Base-by-base conservation (phyloP, 169 alveolate species). In the Sarcocystis neurona region DNA sequence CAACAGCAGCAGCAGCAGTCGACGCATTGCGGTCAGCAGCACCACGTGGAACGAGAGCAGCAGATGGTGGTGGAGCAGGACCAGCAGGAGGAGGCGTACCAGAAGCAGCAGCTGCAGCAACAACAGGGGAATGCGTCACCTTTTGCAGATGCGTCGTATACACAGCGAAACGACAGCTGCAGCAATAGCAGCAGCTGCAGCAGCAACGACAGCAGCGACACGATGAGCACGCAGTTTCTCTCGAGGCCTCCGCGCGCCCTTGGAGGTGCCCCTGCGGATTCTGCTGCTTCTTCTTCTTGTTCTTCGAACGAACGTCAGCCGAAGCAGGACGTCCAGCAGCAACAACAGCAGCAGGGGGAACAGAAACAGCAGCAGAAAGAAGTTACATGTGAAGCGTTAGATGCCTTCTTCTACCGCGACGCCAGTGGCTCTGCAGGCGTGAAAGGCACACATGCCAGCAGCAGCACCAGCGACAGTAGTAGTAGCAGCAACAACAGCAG, bases 281-380 rank as follows among this genome's bases (percentile, higher is more conserved):
- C n/a, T n/a, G n/a, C n/a, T n/a, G n/a, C 2, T 82, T 82, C 37
- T 58, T 60, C 66, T 53, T 41, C 8, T 82, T 82, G 15, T 78
- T 63, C 30, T 82, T 82, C 47, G 47, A 60, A 30, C 79, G 60
- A 6, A 58, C 79, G 46, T 44, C 41, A 66, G 63, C 79, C 47
- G 79, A 78, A 0, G 77, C 18, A 5, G 47, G 87, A 39, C 48
- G 43, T 0, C 34, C 87, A 53, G 44, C 48, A 0, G 32, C 5
- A 56, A 84, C 50, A 0, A 20, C 68, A 4, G 77, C 34, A 0
- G 68, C 44, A 20, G 30, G 47, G 74, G 34, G 27, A 30, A 79
- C 53, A 27, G 74, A 46, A 34, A 37, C 50, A 41, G 78, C 15
- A 4, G 88, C 39, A 23, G 66, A 53, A 53, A 53, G 12, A 53